Conservation (phyloP, 306 rosid genomes). For the Carpinus fangiana region DNA sequence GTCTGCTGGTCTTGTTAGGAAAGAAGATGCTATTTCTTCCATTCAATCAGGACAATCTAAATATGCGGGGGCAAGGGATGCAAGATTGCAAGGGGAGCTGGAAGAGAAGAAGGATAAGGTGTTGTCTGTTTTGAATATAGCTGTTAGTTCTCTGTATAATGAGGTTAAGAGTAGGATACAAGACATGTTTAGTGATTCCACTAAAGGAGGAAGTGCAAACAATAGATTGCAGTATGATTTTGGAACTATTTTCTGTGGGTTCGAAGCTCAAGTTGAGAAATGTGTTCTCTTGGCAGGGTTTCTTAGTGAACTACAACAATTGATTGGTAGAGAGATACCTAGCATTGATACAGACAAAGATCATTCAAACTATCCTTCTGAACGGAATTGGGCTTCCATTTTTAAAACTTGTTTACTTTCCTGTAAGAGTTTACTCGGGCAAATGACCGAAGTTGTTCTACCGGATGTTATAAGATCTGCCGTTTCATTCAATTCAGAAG, state of each 20-base stretch:
- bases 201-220: conserved; percentile 46
- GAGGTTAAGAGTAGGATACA: conserved; percentile 56
- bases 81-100: conserved; percentile 45
- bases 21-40: conserved; percentile 50
- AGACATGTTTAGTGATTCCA: conserved; percentile 41
- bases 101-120: conserved; percentile 64
- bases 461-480: conserved; percentile 76
- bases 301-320: conserved; percentile 55
- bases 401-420: conserved; percentile 64
- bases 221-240: conserved; percentile 45
- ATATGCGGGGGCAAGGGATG: conserved; percentile 49
- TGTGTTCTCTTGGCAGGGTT: conserved; percentile 74
- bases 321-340: conserved; percentile 51
- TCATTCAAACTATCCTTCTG: conserved; percentile 44
- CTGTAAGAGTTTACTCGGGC: conserved; percentile 63
- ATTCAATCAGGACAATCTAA: conserved; percentile 44
- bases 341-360: conserved; percentile 40
- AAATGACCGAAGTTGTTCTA: conserved; percentile 81
- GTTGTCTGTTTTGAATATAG: conserved; percentile 51
- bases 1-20: conserved; percentile 53
- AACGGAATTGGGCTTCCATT: conserved; percentile 73
- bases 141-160: conserved; percentile 56
- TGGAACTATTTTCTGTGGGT: conserved; percentile 56
- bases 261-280: conserved; percentile 90
- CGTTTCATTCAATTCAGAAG: conserved; percentile 76